Base-by-base conservation (phyloP, 306 rosid genomes). In the Cucumis hystrix region DNA sequence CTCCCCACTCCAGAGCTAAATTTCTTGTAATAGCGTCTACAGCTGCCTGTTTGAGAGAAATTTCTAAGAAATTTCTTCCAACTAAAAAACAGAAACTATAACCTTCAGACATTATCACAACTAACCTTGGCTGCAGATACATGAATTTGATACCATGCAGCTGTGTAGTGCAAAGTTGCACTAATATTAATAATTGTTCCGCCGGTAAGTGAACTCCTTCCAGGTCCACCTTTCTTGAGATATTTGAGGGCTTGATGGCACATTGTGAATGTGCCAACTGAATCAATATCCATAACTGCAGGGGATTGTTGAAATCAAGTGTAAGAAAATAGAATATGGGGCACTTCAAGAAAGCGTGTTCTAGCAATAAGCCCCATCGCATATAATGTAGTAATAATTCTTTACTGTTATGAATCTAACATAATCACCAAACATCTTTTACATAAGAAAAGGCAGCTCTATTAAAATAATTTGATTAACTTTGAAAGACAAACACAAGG, bases 211-310 rank as follows among this genome's bases (percentile, higher is more conserved):
- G 90, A 84, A 79, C 70, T 69, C 83, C 87, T 89, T 83, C 98
- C 97, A 4, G 83, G 86, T 45, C 86, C 97, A 59, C 92, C 98
- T 88, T 94, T 94, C 88, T 94, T 90, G 21, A 94, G 97, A 88
- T 92, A 95, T 80, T 90, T 87, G 21, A 92, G 92, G 25, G 96
- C 96, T 85, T 89, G 95, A 58, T 81, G 83, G 84, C 98, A 90
- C 98, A 95, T 95, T 74, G 96, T 94, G 86, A 90, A 94, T 15
- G 98, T 94, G 18, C 97, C 98, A 85, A 94, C 98, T 74, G 98
- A 81, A 84, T 95, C 98, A 74, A 95, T 95, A 83, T 95, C 98
- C 87, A 95, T 13, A 80, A 95, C 98, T 95, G 93, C 77, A 87
- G 41, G 58, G 28, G 55, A 81, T 4, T 12, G 56, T 78, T 28